These are phyloP conservation scores for Salix dunnii DNA, from an alignment of 345 rosid genomes.

Conservation along the genomic window DNA sequence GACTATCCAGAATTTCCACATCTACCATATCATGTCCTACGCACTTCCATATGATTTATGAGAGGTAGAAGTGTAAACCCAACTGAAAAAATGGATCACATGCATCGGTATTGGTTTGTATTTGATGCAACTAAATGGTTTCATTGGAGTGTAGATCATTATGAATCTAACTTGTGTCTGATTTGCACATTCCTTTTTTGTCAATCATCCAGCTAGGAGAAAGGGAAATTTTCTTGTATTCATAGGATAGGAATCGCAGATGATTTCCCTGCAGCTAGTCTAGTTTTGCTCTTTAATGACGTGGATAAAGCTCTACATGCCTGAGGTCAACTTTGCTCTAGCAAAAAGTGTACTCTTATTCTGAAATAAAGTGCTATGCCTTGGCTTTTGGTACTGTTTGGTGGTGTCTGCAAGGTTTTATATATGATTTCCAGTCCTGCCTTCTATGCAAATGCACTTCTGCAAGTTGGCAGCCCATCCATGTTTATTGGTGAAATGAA, in stretches of 20 bases:
- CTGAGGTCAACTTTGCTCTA: no score
- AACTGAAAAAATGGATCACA: not conserved
- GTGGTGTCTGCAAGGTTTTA: not conserved
- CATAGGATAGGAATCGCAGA: no score
- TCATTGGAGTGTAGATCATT: not conserved
- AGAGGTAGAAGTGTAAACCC: not conserved
- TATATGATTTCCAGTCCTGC: not conserved
- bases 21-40: not conserved
- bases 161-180: not conserved
- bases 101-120: not conserved
- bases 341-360: not conserved
- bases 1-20: not conserved
- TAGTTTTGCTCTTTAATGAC: no score
- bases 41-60: not conserved
- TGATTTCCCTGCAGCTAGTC: no score
- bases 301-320: no score
- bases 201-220: no score
- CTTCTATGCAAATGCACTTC: not conserved
- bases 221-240: no score
- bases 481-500: no score
- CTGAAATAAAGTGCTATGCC: not conserved
- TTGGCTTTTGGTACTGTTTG: not conserved
- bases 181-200: not conserved
- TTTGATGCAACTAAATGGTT: not conserved
- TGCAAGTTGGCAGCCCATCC: not conserved